phyloP scores from a whole-genome alignment of 2,329 filamentous ascomycete genomes.

The Cryoendolithus antarcticus region DNA sequence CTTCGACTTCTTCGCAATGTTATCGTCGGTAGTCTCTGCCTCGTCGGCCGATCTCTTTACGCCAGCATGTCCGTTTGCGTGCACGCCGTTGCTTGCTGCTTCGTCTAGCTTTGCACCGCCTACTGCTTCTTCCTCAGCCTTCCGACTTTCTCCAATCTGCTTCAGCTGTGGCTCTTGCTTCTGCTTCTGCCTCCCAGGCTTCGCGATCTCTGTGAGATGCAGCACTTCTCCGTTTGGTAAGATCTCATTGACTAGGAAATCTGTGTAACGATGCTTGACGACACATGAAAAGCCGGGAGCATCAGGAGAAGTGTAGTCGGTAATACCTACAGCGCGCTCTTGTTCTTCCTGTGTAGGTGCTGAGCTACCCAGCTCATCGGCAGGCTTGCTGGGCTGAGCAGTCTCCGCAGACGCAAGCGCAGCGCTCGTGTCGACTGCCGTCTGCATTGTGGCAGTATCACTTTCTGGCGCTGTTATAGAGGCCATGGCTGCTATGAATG shows the following conservation, averaged over 20 bases:
- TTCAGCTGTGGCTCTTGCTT: not conserved
- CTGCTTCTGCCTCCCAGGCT: constrained; percentile 9
- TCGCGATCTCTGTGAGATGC: constrained; percentile 47
- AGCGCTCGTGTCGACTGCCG: not conserved
- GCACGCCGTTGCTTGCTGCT: constrained; percentile 1
- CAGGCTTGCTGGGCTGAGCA: not conserved
- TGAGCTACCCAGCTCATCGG: no score
- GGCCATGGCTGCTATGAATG: no score
- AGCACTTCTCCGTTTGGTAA: constrained; percentile 61
- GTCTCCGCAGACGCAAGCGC: not conserved
- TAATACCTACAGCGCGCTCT: constrained; percentile 45
- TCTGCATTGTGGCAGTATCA: not conserved
- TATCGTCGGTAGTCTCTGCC: constrained; percentile 1
- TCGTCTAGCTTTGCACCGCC: not conserved
- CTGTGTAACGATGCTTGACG: constrained; percentile 70
- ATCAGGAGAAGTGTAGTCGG: constrained; percentile 47
- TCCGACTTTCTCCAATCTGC: not conserved
- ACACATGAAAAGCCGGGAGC: constrained; percentile 49
- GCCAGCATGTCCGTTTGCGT: constrained; percentile 1
- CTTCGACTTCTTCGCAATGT: constrained; percentile 10
- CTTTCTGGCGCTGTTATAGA: no score
- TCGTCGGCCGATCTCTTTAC: constrained; percentile 6
- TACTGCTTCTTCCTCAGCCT: not conserved
- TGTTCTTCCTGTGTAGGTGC: constrained; percentile 16
- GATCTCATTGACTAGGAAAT: constrained; percentile 89